These are phyloP conservation scores for Astragalus glycyphyllos DNA, from an alignment of 306 rosid genomes.

Conservation along the genomic window DNA sequence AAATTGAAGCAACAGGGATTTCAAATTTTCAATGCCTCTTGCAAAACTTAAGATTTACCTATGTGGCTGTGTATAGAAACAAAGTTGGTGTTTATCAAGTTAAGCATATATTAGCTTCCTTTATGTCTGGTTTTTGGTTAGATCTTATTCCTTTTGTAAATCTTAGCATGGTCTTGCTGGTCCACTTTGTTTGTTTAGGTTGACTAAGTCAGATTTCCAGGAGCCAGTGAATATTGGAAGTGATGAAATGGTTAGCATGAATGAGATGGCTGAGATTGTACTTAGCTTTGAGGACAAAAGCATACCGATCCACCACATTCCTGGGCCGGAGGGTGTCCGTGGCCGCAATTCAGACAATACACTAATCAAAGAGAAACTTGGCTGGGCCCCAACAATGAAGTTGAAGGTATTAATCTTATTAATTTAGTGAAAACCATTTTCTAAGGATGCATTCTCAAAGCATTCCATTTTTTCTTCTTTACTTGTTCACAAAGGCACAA, in stretches of 20 bases:
- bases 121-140: neutral
- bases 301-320: slow-evolving; percentile 89
- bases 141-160: slow-evolving; percentile 11
- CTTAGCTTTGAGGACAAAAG: slow-evolving; percentile 87
- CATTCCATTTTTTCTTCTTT: neutral
- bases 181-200: slow-evolving; percentile 49
- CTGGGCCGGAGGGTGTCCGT: slow-evolving; percentile 99
- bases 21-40: slow-evolving; percentile 2
- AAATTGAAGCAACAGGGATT: slow-evolving; percentile 4
- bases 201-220: slow-evolving; percentile 95
- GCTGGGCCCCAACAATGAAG: slow-evolving; percentile 98
- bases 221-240: slow-evolving; percentile 99
- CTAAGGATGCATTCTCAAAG: neutral
- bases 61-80: neutral
- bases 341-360: slow-evolving; percentile 99
- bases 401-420: slow-evolving; percentile 71
- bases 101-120: slow-evolving; percentile 8
- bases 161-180: neutral
- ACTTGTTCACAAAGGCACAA: neutral
- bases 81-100: neutral
- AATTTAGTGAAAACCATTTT: neutral
- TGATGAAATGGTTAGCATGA: slow-evolving; percentile 99
- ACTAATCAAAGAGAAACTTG: slow-evolving; percentile 94
- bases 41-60: slow-evolving; percentile 18
- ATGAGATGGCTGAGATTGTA: slow-evolving; percentile 97